These are phyloP conservation scores for Globisporangium middletonii DNA, from an alignment of 352 stramenopile species.

Conservation along the genomic window DNA sequence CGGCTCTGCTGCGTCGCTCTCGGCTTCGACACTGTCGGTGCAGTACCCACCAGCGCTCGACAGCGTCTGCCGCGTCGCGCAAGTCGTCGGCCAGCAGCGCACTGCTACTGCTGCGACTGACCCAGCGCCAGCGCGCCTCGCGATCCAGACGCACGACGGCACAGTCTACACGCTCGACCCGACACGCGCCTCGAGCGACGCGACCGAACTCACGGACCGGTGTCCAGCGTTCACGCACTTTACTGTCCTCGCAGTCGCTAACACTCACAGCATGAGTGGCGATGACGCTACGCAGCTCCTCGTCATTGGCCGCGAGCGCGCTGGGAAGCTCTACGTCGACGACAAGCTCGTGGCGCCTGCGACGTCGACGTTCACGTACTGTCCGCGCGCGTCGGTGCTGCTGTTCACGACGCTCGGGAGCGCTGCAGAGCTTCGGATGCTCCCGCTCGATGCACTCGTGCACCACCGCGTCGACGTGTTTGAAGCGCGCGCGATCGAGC, in stretches of 20 bases:
- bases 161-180: slow-evolving; percentile 22
- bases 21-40: background rate
- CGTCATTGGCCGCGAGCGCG: slow-evolving; percentile 35
- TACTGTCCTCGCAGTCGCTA: slow-evolving; percentile 12
- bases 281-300: slow-evolving; percentile 8
- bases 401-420: slow-evolving; percentile 64
- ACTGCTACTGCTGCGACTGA: background rate
- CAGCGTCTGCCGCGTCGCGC: slow-evolving; percentile 7
- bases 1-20: background rate
- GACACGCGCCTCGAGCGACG: background rate
- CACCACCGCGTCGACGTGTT: slow-evolving; percentile 12
- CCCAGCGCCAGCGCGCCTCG: slow-evolving; percentile 1
- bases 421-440: slow-evolving; percentile 47
- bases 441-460: slow-evolving; percentile 25
- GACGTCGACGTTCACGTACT: slow-evolving; percentile 62
- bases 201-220: slow-evolving; percentile 12
- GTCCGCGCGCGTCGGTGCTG: slow-evolving; percentile 29
- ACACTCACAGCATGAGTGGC: slow-evolving; percentile 1
- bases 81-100: slow-evolving; percentile 3
- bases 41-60: slow-evolving; percentile 12
- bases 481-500: slow-evolving; percentile 52
- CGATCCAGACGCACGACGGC: slow-evolving; percentile 38
- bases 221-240: slow-evolving; percentile 35
- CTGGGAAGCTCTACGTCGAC: slow-evolving; percentile 49
- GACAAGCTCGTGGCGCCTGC: slow-evolving; percentile 27